Evolutionary conservation across 106 monocot genomes (phyloP).

Genomic region (Dendrobium officinale): DNA sequence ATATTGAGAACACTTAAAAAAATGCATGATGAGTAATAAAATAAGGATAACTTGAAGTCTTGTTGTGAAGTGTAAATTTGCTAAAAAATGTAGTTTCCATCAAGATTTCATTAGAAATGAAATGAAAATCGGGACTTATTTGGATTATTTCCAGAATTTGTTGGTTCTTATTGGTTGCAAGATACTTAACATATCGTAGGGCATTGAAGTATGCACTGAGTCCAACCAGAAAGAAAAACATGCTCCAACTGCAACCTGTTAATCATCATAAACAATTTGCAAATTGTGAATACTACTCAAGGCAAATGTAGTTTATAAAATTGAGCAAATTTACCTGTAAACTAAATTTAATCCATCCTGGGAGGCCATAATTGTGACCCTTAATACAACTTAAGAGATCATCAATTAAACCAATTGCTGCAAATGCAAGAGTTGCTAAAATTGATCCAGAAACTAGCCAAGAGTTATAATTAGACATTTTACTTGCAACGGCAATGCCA

Average conservation of each 20-base stretch:
- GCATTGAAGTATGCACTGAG: constrained; percentile 41
- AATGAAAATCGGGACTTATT: background rate
- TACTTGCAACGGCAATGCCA: constrained; percentile 53
- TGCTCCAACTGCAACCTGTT: constrained; percentile 50
- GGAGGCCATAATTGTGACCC: constrained; percentile 50
- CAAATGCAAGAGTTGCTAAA: constrained; percentile 55
- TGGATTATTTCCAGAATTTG: constrained; percentile 4
- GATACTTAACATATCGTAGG: constrained; percentile 72
- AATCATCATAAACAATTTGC: background rate
- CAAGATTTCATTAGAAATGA: background rate
- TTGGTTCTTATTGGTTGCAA: constrained; percentile 21
- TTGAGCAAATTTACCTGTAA: constrained; percentile 37
- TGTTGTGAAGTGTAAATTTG: background rate
- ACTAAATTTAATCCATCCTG: constrained; percentile 48
- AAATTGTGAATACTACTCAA: background rate
- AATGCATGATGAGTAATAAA: no score
- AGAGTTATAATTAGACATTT: constrained; percentile 36
- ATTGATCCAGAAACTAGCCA: constrained; percentile 39
- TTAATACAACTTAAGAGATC: constrained; percentile 39
- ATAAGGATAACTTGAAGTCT: no score
- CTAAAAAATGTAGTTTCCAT: background rate
- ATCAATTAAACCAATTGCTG: constrained; percentile 66
- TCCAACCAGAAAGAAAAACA: constrained; percentile 77
- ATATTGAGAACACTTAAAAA: no score
- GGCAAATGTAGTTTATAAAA: background rate